Base-by-base conservation (phyloP, 345 rosid genomes). In the Sonneratia alba region DNA sequence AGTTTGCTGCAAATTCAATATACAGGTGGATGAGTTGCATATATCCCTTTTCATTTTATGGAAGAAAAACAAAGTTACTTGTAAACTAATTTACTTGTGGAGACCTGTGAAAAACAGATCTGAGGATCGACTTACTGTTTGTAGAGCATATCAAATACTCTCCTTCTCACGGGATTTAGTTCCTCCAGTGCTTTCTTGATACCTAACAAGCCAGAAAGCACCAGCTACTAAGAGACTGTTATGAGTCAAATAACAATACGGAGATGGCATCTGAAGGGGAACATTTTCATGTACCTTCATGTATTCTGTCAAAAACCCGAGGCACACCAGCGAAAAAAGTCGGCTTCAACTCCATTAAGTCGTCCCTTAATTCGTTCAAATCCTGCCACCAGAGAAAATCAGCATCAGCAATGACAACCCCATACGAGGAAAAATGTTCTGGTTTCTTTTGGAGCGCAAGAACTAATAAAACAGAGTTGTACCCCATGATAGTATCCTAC, bases 401-500 rank as follows among this genome's bases (percentile, higher is more conserved):
- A 53, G 51, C 27, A 37, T 15, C 48, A 34, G 55, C 15, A 72
- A 43, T 24, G 13, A 18, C 16, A 7, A 22, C 21, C 10, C 43
- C 36, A 24, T 42, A 22, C 59, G 24, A 18, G 19, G 3, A 68
- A 43, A 43, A 24, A 40, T 0, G 10, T 42, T n/a, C 6, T 14
- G 13, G 32, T 27, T 43, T 67, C n/a, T 22, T 14, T 43, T 43
- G 13, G 66, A 62, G 37, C 13, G 38, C 45, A 1, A 64, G 61
- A 63, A 64, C 49, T 14, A 48, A 19, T 53, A 36, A 49, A 68
- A 57, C 59, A 75, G 40, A 3, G 2, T 59, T 80, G 43, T 86
- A 95, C 99, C 86, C 97, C 99, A 72, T 95, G 97, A 77, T 89
- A 95, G 79, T 85, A 95, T 76, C 99, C 99, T 51, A 95, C 85